Conservation (phyloP, 2,329 filamentous ascomycete species). For the Cylindrodendrum hubeiense region DNA sequence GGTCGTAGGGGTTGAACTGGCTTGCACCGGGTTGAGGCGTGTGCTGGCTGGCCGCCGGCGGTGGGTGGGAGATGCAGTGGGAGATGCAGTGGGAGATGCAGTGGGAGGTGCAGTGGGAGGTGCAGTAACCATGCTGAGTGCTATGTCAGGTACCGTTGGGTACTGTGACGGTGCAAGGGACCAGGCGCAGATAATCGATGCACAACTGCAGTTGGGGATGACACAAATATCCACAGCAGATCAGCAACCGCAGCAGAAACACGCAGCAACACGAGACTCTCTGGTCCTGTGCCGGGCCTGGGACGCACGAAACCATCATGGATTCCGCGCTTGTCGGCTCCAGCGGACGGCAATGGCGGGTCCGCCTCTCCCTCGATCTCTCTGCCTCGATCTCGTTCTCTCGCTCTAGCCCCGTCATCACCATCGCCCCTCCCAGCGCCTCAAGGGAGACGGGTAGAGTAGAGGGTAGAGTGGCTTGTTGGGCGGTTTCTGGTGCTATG, state of each 20-base stretch:
- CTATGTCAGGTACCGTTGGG: constrained; percentile 25
- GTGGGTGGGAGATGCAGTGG: not conserved
- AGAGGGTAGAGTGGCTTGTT: constrained; percentile 18
- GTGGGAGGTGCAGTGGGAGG: not conserved
- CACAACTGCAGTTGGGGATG: constrained; percentile 4
- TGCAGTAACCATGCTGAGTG: not conserved
- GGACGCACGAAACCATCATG: constrained; percentile 28
- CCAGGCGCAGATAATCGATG: constrained; percentile 6
- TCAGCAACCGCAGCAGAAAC: not conserved
- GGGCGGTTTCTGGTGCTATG: constrained; percentile 1
- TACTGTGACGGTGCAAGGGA: constrained; percentile 22
- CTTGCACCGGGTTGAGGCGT: not conserved
- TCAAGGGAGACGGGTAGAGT: not conserved
- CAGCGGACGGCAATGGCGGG: constrained; percentile 36
- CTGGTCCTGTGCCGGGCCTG: constrained; percentile 13
- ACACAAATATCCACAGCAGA: constrained; percentile 3
- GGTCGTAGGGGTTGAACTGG: constrained; percentile 10
- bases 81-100: not conserved
- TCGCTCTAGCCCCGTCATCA: constrained; percentile 1
- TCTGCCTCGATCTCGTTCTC: not conserved
- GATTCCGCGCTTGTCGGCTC: constrained; percentile 42
- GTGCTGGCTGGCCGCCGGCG: not conserved
- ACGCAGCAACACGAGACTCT: constrained; percentile 11
- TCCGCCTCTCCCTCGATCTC: constrained; percentile 22
- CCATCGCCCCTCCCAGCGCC: not conserved